Conservation (phyloP, 2,329 filamentous ascomycete species). For the Emergomyces orientalis region DNA sequence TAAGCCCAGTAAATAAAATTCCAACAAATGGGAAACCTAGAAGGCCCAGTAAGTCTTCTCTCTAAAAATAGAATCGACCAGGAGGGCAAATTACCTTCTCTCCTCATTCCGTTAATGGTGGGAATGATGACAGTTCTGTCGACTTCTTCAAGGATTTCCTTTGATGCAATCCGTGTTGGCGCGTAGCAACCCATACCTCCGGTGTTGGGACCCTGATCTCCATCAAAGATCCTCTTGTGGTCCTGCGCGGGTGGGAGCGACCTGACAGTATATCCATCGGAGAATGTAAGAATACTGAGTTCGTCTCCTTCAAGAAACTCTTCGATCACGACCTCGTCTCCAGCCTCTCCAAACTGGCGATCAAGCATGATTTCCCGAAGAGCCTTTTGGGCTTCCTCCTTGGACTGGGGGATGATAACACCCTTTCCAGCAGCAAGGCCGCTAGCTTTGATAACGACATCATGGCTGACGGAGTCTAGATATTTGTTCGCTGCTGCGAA, state of each 20-base stretch:
- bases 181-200: conserved; percentile 98
- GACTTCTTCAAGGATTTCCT: conserved; percentile 65
- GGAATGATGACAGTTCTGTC: conserved; percentile 78
- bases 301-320: conserved; percentile 89
- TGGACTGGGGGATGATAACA: conserved; percentile 75
- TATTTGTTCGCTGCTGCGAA: conserved; percentile 66
- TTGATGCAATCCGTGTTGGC: conserved; percentile 69
- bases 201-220: conserved; percentile 84
- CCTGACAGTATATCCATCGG: conserved; percentile 74
- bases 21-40: conserved; percentile 36
- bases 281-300: conserved; percentile 82
- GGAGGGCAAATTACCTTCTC: conserved; percentile 47
- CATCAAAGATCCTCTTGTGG: conserved; percentile 90
- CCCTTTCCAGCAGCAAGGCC: conserved; percentile 92
- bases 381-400: conserved; percentile 71
- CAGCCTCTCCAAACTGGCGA: conserved; percentile 75
- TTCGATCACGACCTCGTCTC: conserved; percentile 88
- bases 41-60: neutral
- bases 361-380: conserved; percentile 86
- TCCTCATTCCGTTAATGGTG: conserved; percentile 78
- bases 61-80: neutral
- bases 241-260: conserved; percentile 88
- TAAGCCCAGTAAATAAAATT: conserved; percentile 56
- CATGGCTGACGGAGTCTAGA: conserved; percentile 59
- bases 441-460: conserved; percentile 86